phyloP scores from a whole-genome alignment of 2,329 filamentous ascomycete genomes.

The Phaeophleospora eucalypticola region DNA sequence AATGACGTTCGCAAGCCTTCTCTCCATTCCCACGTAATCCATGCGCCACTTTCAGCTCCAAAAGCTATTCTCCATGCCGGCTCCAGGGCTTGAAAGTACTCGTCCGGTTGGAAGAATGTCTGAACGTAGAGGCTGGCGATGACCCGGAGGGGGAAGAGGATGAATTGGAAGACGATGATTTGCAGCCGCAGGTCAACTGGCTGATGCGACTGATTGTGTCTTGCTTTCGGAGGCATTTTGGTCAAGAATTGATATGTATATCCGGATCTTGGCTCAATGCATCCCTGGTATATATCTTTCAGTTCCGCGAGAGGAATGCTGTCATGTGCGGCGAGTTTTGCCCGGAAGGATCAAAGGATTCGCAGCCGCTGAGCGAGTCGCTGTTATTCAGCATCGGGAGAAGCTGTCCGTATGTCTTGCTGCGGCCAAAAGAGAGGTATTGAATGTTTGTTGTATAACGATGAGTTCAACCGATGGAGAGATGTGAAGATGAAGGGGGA shows the following conservation, averaged over 20 bases:
- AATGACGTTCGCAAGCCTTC: conserved; percentile 82
- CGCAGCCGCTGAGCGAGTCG: too few species aligned
- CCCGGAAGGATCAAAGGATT: too few species aligned
- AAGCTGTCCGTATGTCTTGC: too few species aligned
- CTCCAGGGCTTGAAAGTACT: conserved; percentile 94
- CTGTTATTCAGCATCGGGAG: too few species aligned
- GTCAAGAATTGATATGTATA: neutral
- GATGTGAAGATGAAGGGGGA: too few species aligned
- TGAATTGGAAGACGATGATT: conserved; percentile 19
- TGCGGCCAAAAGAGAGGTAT: too few species aligned
- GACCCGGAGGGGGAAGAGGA: conserved; percentile 65
- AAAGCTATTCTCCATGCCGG: conserved; percentile 89
- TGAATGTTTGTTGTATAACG: too few species aligned
- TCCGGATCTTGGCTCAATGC: neutral
- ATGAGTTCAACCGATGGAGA: too few species aligned
- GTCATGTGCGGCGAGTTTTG: too few species aligned
- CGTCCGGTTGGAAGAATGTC: conserved; percentile 97
- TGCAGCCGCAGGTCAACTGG: neutral
- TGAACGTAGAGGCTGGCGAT: conserved; percentile 72
- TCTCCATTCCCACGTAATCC: conserved; percentile 98
- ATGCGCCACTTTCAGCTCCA: conserved; percentile 71
- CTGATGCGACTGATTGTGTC: neutral
- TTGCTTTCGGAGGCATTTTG: neutral
- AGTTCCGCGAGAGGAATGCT: too few species aligned
- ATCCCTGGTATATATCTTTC: neutral